Conservation (phyloP, 2,329 filamentous ascomycete species). For the Penicillium fuscoglaucum region DNA sequence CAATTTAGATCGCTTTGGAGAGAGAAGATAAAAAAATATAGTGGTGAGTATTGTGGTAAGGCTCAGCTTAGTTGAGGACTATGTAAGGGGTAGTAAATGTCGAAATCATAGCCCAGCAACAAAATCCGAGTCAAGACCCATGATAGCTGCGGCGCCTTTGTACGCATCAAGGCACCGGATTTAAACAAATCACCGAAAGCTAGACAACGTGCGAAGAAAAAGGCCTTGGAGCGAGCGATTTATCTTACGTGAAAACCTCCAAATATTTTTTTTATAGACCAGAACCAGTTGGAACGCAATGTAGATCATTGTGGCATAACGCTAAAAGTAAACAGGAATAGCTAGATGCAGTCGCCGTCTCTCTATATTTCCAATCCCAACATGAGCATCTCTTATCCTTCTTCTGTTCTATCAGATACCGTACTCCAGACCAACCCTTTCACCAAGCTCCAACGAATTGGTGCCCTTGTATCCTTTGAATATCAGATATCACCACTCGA, state of each 20-base stretch:
- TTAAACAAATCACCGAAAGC: slow-evolving; percentile 41
- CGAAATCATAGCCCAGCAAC: neutral
- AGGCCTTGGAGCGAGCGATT: neutral
- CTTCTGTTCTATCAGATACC: neutral
- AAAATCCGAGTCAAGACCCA: slow-evolving; percentile 42
- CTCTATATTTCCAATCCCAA: neutral
- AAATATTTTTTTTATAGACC: neutral
- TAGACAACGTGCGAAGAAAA: neutral
- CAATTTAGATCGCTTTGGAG: neutral
- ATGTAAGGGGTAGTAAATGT: neutral
- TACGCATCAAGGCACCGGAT: slow-evolving; percentile 43
- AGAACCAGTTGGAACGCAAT: neutral
- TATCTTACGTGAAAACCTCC: slow-evolving; percentile 13
- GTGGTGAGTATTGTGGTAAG: neutral
- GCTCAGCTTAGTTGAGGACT: neutral
- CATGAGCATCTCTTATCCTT: too few relatives aligned
- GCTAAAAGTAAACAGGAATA: neutral
- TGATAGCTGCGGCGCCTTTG: slow-evolving; percentile 39
- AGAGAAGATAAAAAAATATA: neutral
- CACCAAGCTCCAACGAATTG: neutral
- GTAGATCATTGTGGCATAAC: neutral
- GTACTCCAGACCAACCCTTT: too few relatives aligned
- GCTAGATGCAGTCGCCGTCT: neutral
- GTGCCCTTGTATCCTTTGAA: neutral
- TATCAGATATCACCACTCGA: neutral